Base-by-base conservation (phyloP, 2,329 filamentous ascomycete species). In the Aspergillus sp. region DNA sequence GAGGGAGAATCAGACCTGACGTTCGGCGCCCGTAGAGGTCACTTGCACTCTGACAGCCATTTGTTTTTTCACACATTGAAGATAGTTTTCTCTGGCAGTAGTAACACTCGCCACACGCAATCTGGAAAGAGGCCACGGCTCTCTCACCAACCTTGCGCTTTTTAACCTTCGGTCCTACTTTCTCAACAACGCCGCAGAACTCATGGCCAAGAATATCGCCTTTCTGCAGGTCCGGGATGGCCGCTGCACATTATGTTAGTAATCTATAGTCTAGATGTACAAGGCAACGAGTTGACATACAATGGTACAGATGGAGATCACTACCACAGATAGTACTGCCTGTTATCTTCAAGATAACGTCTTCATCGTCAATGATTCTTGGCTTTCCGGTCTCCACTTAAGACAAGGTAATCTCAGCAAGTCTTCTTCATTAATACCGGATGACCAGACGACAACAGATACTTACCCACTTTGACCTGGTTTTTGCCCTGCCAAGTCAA, bases 91-190 rank as follows among this genome's bases (percentile, higher is more conserved):
- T 78, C 54, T 83, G 77, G 73, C 88, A 94, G 66, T 82, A 90
- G 66, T 80, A 83, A 71, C 89, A 94, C 32, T 65, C 46, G 0
- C 73, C 73, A 53, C 73, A 69, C 7, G 88, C 86, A 60, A 94
- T 93, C 65, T 93, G 88, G 72, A 94, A 94, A 5, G 82, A 86
- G 0, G 85, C 88, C 1, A 94, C 88, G 26, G 93, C 89, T 29
- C 88, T 74, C 54, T 81, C 77, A 7, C 83, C 84, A 5, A 72
- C 65, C 49, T 80, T 67, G 41, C 83, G 64, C 3, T 75, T 76
- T 43, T 66, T 77, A 2, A 81, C 74, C 0, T 52, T 72, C 0
- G 77, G 63, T 0, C 83, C 84, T 1, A 83, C 68, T 41, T 74
- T 67, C 32, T 76, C 73, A 2, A 78, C 69, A 2, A 73, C 56